Percentiles rank a stretch among this genome's conserved stretches.
Evolutionary conservation across 164 flowering plant genomes (phyloP).

Genomic region (Umbellularia californica): DNA sequence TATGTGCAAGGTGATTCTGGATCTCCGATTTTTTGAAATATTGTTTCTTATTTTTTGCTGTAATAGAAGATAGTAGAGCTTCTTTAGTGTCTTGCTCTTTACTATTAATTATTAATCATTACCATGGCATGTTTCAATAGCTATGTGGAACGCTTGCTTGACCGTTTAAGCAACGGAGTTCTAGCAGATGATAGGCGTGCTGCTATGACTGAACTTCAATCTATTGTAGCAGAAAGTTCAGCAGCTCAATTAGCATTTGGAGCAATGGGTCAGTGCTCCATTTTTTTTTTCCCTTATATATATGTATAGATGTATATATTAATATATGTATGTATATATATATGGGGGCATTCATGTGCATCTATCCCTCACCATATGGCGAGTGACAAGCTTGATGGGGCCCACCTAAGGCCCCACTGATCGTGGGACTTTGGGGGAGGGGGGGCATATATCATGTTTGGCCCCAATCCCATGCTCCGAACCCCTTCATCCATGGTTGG

Average conservation of each 20-base stretch:
- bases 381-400: too few relatives aligned
- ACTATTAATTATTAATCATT: too few relatives aligned
- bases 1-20: not conserved
- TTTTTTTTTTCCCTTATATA: not conserved
- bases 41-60: not conserved
- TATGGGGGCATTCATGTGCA: too few relatives aligned
- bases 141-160: slow-evolving; percentile 87
- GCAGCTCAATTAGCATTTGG: slow-evolving; percentile 95
- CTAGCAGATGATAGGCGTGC: slow-evolving; percentile 86
- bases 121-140: slow-evolving; percentile 23
- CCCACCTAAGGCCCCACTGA: too few relatives aligned
- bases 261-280: slow-evolving; percentile 64
- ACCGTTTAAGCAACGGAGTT: slow-evolving; percentile 89
- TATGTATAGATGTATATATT: too few relatives aligned
- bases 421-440: too few relatives aligned
- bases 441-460: too few relatives aligned
- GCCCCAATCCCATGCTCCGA: too few relatives aligned
- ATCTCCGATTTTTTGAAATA: not conserved
- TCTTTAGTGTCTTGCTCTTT: not conserved
- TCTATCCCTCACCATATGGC: too few relatives aligned
- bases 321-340: too few relatives aligned
- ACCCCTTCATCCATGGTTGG: too few relatives aligned
- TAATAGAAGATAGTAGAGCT: not conserved
- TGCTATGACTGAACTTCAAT: slow-evolving; percentile 86
- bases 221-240: slow-evolving; percentile 81